Evolutionary conservation across 192 early-diverging fungal species (phyloP).

Genomic region (Entomortierella beljakovae): DNA sequence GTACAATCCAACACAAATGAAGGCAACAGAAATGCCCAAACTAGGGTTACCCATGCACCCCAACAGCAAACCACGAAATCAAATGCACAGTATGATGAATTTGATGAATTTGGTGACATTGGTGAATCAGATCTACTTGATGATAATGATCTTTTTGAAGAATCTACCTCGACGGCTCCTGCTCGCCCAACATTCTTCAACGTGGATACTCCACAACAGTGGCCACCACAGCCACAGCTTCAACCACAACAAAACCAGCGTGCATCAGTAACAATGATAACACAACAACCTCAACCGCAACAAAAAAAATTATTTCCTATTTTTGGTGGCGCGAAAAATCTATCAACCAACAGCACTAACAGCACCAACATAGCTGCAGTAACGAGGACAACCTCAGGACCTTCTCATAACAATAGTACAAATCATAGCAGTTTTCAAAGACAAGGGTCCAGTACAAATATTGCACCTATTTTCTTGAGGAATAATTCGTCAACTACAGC

Average conservation of each 20-base stretch:
- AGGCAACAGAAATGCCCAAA: background rate
- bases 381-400: background rate
- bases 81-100: slow-evolving; percentile 15
- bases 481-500: background rate
- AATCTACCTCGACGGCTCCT: background rate
- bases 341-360: slow-evolving; percentile 7
- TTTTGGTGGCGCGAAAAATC: slow-evolving; percentile 37
- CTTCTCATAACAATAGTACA: slow-evolving; percentile 2
- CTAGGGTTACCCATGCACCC: background rate
- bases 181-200: background rate
- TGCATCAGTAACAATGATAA: background rate
- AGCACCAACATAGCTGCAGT: background rate
- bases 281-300: too few species aligned
- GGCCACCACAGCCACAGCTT: slow-evolving; percentile 11
- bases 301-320: slow-evolving; percentile 24
- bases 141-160: slow-evolving; percentile 14
- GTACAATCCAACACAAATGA: background rate
- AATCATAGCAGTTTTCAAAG: background rate
- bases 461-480: background rate
- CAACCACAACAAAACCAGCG: slow-evolving; percentile 4
- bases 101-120: slow-evolving; percentile 50
- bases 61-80: background rate
- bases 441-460: background rate
- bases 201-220: background rate
- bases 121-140: slow-evolving; percentile 24